A percentile compares a stretch with the other conserved stretches of the same genome.
phyloP scores from a whole-genome alignment of 1,139 yeast species.

The Blastobotrys raffinosifermentans region DNA sequence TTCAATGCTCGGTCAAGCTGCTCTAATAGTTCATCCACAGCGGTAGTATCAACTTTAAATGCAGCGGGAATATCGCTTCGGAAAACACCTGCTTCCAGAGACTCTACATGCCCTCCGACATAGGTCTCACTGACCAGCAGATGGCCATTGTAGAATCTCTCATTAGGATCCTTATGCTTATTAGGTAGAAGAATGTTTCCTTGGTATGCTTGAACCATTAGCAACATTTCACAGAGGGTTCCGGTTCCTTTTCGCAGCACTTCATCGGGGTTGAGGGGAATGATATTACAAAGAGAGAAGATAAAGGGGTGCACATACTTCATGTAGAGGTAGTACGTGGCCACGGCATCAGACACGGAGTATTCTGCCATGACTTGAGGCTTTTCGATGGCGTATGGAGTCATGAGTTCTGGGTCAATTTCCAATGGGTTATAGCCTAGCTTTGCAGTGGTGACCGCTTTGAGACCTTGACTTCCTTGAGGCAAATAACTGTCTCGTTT shows the following conservation, averaged over 20 bases:
- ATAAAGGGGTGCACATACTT: constrained; percentile 97
- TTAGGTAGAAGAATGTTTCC: constrained; percentile 77
- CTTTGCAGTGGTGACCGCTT: constrained; percentile 95
- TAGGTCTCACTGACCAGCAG: constrained; percentile 91
- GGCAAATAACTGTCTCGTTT: constrained; percentile 96
- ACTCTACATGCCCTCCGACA: constrained; percentile 98
- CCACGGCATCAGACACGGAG: constrained; percentile 99
- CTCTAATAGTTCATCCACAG: constrained; percentile 68
- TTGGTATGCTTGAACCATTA: constrained; percentile 93
- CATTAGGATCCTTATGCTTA: constrained; percentile 87
- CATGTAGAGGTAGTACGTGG: constrained; percentile 92
- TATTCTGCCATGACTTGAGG: constrained; percentile 93
- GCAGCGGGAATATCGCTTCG: constrained; percentile 77
- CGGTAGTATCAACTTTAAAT: constrained; percentile 74
- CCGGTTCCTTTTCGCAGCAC: constrained; percentile 97
- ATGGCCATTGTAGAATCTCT: constrained; percentile 92
- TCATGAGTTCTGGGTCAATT: constrained; percentile 95
- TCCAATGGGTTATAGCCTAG: constrained; percentile 96
- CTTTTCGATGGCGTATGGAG: constrained; percentile 90
- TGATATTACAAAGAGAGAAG: constrained; percentile 89
- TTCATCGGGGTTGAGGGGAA: constrained; percentile 96
- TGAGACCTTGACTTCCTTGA: constrained; percentile 97
- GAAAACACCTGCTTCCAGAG: constrained; percentile 96
- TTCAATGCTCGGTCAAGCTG: constrained; percentile 73
- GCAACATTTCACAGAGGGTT: constrained; percentile 94